phyloP scores from a whole-genome alignment of 768 basidiomycete genomes.

The Pleurotus platypus region DNA sequence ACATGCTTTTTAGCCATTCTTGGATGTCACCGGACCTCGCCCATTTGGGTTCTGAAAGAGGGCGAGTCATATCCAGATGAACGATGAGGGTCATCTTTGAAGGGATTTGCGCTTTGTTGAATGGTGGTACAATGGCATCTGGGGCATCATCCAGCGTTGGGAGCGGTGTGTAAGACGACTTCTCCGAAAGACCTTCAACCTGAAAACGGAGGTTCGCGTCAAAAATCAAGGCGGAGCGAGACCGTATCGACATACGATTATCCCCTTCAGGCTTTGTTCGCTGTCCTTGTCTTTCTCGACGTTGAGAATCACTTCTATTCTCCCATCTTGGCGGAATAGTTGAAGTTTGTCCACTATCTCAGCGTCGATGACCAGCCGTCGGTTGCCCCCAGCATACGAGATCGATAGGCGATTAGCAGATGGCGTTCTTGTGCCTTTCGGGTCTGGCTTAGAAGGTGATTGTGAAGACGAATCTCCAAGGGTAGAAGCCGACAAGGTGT shows the following conservation, averaged over 20 bases:
- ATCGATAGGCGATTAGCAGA: conserved; percentile 90
- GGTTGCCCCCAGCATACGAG: conserved; percentile 86
- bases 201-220: conserved; percentile 24
- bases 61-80: conserved; percentile 82
- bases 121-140: conserved; percentile 72
- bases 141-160: conserved; percentile 42
- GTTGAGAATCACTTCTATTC: conserved; percentile 77
- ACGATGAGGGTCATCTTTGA: conserved; percentile 62
- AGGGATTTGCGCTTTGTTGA: conserved; percentile 52
- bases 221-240: conserved; percentile 4
- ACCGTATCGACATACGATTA: conserved; percentile 53
- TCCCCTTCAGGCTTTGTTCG: conserved; percentile 53
- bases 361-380: conserved; percentile 86
- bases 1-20: conserved; percentile 88
- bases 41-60: conserved; percentile 95
- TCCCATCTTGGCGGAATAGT: conserved; percentile 78
- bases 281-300: conserved; percentile 52
- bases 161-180: conserved; percentile 63
- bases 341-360: conserved; percentile 79
- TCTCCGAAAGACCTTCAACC: conserved; percentile 74
- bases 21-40: conserved; percentile 92
- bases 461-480: conserved; percentile 44
- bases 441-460: conserved; percentile 26
- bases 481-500: conserved; percentile 42
- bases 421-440: conserved; percentile 44